Conservation (phyloP, 2,329 filamentous ascomycete genomes). For the Tympanopsis confertula region DNA sequence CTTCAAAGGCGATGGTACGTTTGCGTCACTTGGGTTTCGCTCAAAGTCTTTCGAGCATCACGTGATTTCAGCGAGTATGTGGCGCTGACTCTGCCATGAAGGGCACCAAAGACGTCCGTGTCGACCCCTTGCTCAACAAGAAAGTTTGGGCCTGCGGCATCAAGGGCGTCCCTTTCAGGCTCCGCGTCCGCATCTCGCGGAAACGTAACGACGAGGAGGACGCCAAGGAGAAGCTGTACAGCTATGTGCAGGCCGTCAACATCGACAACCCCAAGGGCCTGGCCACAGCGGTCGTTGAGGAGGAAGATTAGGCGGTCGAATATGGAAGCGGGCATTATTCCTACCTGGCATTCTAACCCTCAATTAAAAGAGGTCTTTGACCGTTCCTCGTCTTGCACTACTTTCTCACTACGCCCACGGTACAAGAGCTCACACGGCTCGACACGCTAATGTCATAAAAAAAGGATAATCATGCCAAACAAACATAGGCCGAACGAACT, state of each 20-base stretch:
- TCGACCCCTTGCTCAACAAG: slow-evolving; percentile 99
- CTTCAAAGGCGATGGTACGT: slow-evolving; percentile 89
- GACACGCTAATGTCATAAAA: no score
- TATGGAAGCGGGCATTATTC: background rate
- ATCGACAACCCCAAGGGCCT: slow-evolving; percentile 99
- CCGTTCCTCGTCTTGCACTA: no score
- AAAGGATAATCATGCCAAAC: no score
- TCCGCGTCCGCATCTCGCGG: slow-evolving; percentile 95
- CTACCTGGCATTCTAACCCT: no score
- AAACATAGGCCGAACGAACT: no score
- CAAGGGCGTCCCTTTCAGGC: slow-evolving; percentile 96
- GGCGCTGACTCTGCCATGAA: no score
- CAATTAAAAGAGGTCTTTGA: no score
- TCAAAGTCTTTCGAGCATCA: no score
- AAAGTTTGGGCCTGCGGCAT: slow-evolving; percentile 99
- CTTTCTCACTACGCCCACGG: no score
- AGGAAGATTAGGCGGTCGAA: slow-evolving; percentile 30
- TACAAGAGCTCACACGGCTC: no score
- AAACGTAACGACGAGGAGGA: slow-evolving; percentile 99
- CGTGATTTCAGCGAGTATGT: no score
- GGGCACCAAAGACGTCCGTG: slow-evolving; percentile 92
- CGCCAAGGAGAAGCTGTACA: slow-evolving; percentile 99
- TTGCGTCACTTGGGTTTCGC: slow-evolving; percentile 5
- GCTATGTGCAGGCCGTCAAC: slow-evolving; percentile 98
- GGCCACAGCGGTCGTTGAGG: slow-evolving; percentile 76